Evolutionary conservation across 768 basidiomycete genomes (phyloP).

Genomic region (Termitomyces heimii): DNA sequence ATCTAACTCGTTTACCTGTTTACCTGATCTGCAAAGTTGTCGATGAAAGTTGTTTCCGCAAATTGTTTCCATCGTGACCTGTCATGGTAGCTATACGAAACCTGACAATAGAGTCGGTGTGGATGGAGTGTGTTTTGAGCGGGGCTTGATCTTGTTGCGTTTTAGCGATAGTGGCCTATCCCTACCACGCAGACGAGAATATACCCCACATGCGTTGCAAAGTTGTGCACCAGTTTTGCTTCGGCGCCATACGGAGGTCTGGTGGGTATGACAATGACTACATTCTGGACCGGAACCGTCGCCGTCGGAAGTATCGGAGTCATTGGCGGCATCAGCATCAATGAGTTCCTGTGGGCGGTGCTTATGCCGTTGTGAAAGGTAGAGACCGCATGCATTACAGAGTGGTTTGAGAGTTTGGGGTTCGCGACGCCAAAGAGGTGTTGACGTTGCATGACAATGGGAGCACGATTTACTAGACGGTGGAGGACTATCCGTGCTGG

Average conservation of each 20-base stretch:
- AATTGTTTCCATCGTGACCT: not conserved
- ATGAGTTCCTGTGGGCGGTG: slow-evolving; percentile 44
- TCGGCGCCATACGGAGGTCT: slow-evolving; percentile 45
- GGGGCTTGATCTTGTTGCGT: slow-evolving; percentile 42
- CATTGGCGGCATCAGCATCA: slow-evolving; percentile 39
- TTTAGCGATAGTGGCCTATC: slow-evolving; percentile 39
- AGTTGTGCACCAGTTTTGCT: slow-evolving; percentile 44
- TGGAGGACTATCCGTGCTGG: slow-evolving; percentile 24
- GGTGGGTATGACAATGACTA: slow-evolving; percentile 43
- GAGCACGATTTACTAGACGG: slow-evolving; percentile 33
- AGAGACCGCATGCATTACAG: slow-evolving; percentile 44
- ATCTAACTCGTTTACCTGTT: not conserved
- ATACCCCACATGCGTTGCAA: slow-evolving; percentile 48
- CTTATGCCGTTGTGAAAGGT: slow-evolving; percentile 40
- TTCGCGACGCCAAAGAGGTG: slow-evolving; percentile 44
- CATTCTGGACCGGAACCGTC: slow-evolving; percentile 40
- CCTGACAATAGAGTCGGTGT: not conserved
- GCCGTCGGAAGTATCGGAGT: slow-evolving; percentile 31
- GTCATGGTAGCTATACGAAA: not conserved
- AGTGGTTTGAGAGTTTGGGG: slow-evolving; percentile 37
- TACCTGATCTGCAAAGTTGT: not conserved
- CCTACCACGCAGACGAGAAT: slow-evolving; percentile 39
- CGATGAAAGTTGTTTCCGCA: not conserved
- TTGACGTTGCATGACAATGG: slow-evolving; percentile 40
- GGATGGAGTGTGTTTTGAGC: slow-evolving; percentile 35